Evolutionary conservation across 805 yeast genomes (phyloP).

Genomic region (Candida endomychidarum): DNA sequence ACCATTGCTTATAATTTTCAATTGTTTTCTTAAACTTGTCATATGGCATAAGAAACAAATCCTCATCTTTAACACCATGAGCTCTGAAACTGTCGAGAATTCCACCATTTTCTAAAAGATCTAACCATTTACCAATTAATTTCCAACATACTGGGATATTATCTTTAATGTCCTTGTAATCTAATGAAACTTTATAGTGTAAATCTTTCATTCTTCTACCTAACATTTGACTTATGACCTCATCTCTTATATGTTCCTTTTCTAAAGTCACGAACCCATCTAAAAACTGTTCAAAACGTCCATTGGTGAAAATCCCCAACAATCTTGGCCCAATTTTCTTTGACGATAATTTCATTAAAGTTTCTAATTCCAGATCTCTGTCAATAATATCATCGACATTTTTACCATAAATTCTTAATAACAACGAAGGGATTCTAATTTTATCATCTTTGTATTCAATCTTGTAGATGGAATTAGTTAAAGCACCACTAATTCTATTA

Average conservation of each 20-base stretch:
- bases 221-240: slow-evolving; percentile 75
- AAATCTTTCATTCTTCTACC: slow-evolving; percentile 97
- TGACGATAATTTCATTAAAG: slow-evolving; percentile 68
- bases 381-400: slow-evolving; percentile 85
- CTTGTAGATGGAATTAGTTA: slow-evolving; percentile 86
- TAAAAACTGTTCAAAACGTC: slow-evolving; percentile 90
- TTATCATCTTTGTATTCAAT: slow-evolving; percentile 53
- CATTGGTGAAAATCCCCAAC: slow-evolving; percentile 87
- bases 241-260: slow-evolving; percentile 69
- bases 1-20: slow-evolving; percentile 59
- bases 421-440: slow-evolving; percentile 53
- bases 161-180: slow-evolving; percentile 48
- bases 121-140: slow-evolving; percentile 70
- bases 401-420: slow-evolving; percentile 85
- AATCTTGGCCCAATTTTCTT: slow-evolving; percentile 85
- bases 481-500: slow-evolving; percentile 82
- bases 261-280: slow-evolving; percentile 79
- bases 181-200: slow-evolving; percentile 74
- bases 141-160: slow-evolving; percentile 71
- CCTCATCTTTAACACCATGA: slow-evolving; percentile 30
- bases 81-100: slow-evolving; percentile 35
- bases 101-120: slow-evolving; percentile 37
- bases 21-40: slow-evolving; percentile 49
- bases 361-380: slow-evolving; percentile 73
- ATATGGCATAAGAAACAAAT: slow-evolving; percentile 49